Percentiles rank a stretch among this genome's conserved stretches.
Evolutionary conservation across 371 early-diverging fungal genomes (phyloP).

Genomic region (Conidiobolus incongruus): DNA sequence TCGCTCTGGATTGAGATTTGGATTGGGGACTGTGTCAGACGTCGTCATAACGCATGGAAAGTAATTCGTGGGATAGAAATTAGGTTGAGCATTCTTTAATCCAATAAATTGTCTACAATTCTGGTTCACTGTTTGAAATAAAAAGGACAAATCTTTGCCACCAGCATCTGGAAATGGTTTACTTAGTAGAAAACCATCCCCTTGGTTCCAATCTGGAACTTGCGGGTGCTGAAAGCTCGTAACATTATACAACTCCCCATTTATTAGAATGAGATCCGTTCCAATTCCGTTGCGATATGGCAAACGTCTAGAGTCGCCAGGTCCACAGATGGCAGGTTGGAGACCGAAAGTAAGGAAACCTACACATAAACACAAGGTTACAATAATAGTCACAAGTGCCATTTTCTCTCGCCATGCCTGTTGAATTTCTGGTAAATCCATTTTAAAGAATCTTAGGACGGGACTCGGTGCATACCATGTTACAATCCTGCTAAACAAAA

Average conservation of each 20-base stretch:
- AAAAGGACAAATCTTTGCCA: conserved; percentile 45
- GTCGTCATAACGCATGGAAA: conserved; percentile 45
- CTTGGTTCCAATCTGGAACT: conserved; percentile 9
- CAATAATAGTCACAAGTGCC: conserved; percentile 42
- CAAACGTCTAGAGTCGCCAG: conserved; percentile 6
- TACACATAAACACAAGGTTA: conserved; percentile 37
- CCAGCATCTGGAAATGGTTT: conserved; percentile 25
- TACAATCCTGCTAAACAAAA: not conserved
- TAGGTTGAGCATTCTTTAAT: conserved; percentile 12
- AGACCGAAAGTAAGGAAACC: conserved; percentile 57
- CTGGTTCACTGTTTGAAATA: conserved; percentile 46
- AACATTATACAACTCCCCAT: conserved; percentile 4
- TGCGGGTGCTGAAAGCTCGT: conserved; percentile 11
- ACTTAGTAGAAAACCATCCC: not conserved
- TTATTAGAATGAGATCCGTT: not conserved
- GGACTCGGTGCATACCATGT: conserved; percentile 5
- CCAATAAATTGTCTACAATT: conserved; percentile 26
- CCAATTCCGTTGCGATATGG: not conserved
- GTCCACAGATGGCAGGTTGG: conserved; percentile 25
- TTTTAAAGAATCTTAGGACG: conserved; percentile 7
- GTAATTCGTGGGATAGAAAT: conserved; percentile 27
- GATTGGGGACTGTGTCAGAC: conserved; percentile 17
- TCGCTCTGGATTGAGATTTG: conserved; percentile 19
- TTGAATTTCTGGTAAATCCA: conserved; percentile 19
- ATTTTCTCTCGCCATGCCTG: conserved; percentile 77